Evolutionary conservation across 2,329 filamentous ascomycete species (phyloP), one percentile per base, ranked within the genome.

Genomic region (Aspergillus pseudonomiae): DNA sequence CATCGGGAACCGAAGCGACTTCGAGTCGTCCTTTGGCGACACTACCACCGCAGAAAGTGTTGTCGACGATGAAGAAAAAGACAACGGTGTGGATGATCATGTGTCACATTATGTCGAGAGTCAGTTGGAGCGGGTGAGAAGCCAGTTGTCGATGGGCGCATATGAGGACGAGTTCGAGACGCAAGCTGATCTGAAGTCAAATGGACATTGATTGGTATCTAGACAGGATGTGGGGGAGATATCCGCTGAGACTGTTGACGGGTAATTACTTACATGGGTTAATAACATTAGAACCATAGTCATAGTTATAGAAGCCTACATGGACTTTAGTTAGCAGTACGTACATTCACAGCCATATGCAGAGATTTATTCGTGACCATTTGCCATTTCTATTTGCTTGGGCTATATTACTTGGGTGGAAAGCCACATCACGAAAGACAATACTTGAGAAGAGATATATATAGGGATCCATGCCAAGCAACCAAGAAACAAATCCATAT

Each of bases 1-100:
- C 55, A 93, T 98, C 62, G 91, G 92, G 41, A 88, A 88, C 60
- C 88, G 93, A 59, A 95, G 91, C 74, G 93, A 96, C 78, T 96
- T 90, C 74, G 85, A 87, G 59, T 76, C 76, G 3, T 82, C 83
- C 30, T 68, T 76, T 43, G 71, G 72, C 11, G 71, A 73, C 30
- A 73, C 68, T 0, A 72, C 73, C 0, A 70, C 70, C 1, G 71
- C 68, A 2, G 67, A 79, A 65, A 72, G 78, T 70, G 62, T 70
- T 0, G 48, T 73, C 58, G 77, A 81, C 63, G 69, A 81, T 32
- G 69, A 77, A 1, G 67, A 67, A 7, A 57, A 57, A 16, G 58
- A 63, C 21, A 41, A n/a, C 0, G 80, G 79, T 24, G 80, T 88
- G 0, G 86, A 93, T 71, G 82, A 86, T 61, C 91, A 95, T 69